phyloP scores from a whole-genome alignment of 2,329 filamentous ascomycete species.

The Cladosporium sphaerospermum region DNA sequence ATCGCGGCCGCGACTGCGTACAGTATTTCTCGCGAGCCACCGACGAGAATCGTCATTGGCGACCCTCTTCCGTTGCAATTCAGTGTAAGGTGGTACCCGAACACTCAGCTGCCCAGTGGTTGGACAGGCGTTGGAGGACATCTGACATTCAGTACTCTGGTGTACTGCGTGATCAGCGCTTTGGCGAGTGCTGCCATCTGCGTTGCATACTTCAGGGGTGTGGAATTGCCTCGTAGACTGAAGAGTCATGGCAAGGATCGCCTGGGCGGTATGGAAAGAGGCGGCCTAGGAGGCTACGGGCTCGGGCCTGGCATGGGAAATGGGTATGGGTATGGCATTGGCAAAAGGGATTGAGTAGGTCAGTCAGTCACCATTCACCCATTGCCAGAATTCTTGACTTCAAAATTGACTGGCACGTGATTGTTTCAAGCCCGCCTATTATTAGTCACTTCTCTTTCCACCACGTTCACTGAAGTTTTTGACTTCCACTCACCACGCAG shows the following conservation, averaged over 20 bases:
- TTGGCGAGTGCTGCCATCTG: constrained; percentile 45
- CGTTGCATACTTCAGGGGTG: constrained; percentile 49
- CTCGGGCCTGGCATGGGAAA: constrained; percentile 28
- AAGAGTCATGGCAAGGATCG: constrained; percentile 54
- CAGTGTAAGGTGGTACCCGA: constrained; percentile 81
- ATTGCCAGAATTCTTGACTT: background rate
- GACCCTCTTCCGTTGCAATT: constrained; percentile 75
- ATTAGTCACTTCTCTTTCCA: too few species aligned
- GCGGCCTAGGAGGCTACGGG: constrained; percentile 35
- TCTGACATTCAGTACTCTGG: constrained; percentile 43
- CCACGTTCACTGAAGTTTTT: too few species aligned
- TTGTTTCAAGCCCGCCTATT: too few species aligned
- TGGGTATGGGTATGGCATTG: constrained; percentile 36
- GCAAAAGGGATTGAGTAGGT: constrained; percentile 38
- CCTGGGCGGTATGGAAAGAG: constrained; percentile 35
- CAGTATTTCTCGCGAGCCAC: constrained; percentile 56
- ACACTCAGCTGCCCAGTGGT: constrained; percentile 57
- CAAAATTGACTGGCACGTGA: too few species aligned
- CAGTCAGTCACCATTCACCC: background rate
- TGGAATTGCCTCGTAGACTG: constrained; percentile 45
- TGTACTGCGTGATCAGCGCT: constrained; percentile 45
- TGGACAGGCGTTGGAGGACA: constrained; percentile 49
- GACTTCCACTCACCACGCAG: too few species aligned
- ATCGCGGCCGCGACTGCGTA: constrained; percentile 86
- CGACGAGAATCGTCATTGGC: constrained; percentile 71